These are phyloP conservation scores for Aureobasidium sp. DNA, from an alignment of 2,329 filamentous ascomycete species.

Conservation along the genomic window DNA sequence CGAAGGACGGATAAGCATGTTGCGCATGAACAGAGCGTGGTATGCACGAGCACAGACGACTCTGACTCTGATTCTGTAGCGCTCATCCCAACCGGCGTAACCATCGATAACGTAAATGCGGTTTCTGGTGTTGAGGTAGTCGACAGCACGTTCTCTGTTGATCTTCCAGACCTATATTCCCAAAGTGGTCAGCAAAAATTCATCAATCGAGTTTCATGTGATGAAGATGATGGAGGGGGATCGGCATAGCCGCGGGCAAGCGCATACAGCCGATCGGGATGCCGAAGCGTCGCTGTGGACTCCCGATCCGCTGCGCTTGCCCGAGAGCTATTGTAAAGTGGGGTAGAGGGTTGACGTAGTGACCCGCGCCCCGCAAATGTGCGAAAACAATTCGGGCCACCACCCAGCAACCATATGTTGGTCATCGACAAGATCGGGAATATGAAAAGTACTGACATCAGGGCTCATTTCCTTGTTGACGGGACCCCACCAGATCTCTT, in stretches of 20 bases:
- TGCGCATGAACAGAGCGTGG: constrained; percentile 99
- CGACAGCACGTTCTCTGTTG: constrained; percentile 96
- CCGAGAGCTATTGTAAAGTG: constrained; percentile 21
- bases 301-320: constrained; percentile 22
- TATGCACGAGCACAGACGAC: constrained; percentile 98
- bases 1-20: constrained; percentile 96
- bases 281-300: neutral
- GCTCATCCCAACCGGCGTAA: constrained; percentile 96
- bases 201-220: constrained; percentile 13
- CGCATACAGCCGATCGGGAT: constrained; percentile 3
- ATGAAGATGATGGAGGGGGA: neutral
- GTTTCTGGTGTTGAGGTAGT: constrained; percentile 98
- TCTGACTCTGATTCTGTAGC: constrained; percentile 94
- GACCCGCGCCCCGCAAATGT: constrained; percentile 11
- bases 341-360: constrained; percentile 14
- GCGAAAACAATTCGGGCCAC: constrained; percentile 15
- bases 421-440: constrained; percentile 1
- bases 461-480: constrained; percentile 99
- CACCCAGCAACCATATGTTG: constrained; percentile 3
- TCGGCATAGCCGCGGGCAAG: constrained; percentile 5
- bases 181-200: constrained; percentile 21
- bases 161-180: constrained; percentile 85
- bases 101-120: constrained; percentile 98
- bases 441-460: constrained; percentile 61
- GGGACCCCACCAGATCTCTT: constrained; percentile 97